Evolutionary conservation across 208 protist species (phyloP).

Genomic region (Strigomonas culicis): DNA sequence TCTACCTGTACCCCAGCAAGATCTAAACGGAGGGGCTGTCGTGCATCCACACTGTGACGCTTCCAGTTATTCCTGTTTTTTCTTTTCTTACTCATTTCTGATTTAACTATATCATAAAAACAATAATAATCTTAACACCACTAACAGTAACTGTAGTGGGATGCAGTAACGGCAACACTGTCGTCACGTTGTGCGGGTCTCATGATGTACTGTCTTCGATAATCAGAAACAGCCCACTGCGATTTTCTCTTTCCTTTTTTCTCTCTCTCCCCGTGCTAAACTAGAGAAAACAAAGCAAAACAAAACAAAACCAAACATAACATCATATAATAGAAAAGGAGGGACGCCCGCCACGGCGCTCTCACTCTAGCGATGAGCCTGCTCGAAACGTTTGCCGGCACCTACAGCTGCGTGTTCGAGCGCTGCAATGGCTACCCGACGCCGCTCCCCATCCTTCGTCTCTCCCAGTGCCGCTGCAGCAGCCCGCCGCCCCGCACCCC

Average conservation of each 20-base stretch:
- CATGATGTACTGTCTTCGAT: too few species aligned
- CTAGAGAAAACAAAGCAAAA: neutral
- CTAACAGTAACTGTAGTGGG: too few species aligned
- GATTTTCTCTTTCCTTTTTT: neutral
- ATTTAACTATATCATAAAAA: neutral
- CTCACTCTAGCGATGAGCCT: too few species aligned
- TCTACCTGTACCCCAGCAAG: slow-evolving; percentile 98
- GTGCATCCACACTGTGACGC: neutral
- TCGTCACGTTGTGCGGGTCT: too few species aligned
- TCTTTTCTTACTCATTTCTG: neutral
- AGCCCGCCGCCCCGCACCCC: too few species aligned
- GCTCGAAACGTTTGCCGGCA: slow-evolving; percentile 45
- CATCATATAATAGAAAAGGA: too few species aligned
- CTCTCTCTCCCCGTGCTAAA: neutral
- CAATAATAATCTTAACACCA: too few species aligned
- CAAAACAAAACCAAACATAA: neutral
- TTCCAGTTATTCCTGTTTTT: slow-evolving; percentile 1
- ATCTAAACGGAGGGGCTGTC: too few species aligned
- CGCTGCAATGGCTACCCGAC: slow-evolving; percentile 39
- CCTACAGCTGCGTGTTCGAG: slow-evolving; percentile 48
- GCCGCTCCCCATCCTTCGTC: slow-evolving; percentile 41
- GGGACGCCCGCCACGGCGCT: too few species aligned
- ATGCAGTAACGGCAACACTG: too few species aligned
- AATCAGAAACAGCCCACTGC: neutral
- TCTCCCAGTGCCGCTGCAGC: too few species aligned